Evolutionary conservation across 1,284 basidiomycete genomes (phyloP).

Genomic region (Cystobasidium slooffiae): DNA sequence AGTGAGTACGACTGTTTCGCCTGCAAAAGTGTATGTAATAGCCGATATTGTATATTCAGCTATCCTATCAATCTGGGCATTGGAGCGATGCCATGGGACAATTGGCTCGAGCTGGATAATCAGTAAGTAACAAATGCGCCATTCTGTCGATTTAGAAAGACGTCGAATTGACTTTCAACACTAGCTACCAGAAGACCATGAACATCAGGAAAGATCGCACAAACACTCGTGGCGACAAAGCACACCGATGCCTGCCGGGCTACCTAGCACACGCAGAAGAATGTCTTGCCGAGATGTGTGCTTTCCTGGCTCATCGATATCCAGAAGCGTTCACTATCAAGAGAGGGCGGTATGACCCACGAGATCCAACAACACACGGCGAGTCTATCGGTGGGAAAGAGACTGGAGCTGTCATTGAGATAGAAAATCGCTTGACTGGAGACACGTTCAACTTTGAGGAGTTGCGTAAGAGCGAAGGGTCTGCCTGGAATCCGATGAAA

Average conservation of each 20-base stretch:
- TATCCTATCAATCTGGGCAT: conserved; percentile 43
- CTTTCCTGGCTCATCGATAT: conserved; percentile 43
- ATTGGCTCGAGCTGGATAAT: conserved; percentile 46
- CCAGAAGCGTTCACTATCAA: conserved; percentile 41
- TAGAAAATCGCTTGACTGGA: conserved; percentile 64
- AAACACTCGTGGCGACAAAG: background rate
- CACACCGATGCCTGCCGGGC: conserved; percentile 28
- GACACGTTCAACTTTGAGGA: conserved; percentile 62
- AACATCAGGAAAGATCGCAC: conserved; percentile 29
- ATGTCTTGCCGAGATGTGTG: conserved; percentile 42
- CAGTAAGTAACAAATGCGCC: conserved; percentile 15
- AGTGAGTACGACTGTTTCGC: background rate
- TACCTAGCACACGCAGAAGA: conserved; percentile 45
- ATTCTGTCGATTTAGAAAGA: too few species aligned
- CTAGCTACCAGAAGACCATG: conserved; percentile 36
- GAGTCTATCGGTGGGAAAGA: conserved; percentile 40
- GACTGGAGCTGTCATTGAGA: conserved; percentile 47
- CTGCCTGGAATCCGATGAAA: conserved; percentile 62
- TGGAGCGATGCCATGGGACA: conserved; percentile 32
- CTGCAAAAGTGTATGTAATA: too few species aligned
- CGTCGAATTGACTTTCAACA: background rate
- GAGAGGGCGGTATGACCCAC: conserved; percentile 58
- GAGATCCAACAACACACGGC: conserved; percentile 61
- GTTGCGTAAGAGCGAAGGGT: conserved; percentile 58
- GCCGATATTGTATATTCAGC: background rate